phyloP scores from a whole-genome alignment of 2,329 filamentous ascomycete genomes.

The Colletotrichum acutatum region DNA sequence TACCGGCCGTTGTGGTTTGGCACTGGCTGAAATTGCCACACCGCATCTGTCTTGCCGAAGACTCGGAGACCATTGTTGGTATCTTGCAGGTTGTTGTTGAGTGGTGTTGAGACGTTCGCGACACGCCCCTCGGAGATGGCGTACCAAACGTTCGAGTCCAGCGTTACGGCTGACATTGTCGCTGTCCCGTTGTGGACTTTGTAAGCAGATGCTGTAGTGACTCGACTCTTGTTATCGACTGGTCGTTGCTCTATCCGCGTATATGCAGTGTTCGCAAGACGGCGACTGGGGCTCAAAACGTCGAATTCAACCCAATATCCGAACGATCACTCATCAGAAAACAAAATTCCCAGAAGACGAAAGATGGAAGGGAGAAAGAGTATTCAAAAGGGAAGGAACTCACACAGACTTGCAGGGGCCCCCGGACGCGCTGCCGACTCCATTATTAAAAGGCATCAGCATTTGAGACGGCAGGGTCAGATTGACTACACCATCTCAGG shows the following conservation, averaged over 20 bases:
- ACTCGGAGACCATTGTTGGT: conserved; percentile 39
- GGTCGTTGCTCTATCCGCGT: background rate
- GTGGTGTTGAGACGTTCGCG: conserved; percentile 39
- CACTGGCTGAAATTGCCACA: conserved; percentile 46
- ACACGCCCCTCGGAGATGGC: conserved; percentile 48
- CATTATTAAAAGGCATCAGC: background rate
- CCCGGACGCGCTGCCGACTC: background rate
- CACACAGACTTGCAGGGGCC: background rate
- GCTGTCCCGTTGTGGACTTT: background rate
- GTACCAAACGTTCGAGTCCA: conserved; percentile 50
- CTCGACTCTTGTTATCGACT: background rate
- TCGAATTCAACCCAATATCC: background rate
- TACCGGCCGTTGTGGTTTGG: conserved; percentile 43
- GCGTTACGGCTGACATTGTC: conserved; percentile 38
- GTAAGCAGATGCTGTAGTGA: background rate
- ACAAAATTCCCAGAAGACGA: too few species aligned
- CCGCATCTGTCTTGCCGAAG: conserved; percentile 31
- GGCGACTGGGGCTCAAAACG: background rate
- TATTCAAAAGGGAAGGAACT: background rate
- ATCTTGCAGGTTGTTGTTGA: conserved; percentile 38
- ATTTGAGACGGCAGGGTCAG: background rate
- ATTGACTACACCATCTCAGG: conserved; percentile 8
- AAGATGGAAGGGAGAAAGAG: background rate
- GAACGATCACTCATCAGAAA: background rate
- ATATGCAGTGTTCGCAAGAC: background rate